Percentiles rank a stretch among this genome's conserved stretches.
phyloP scores from a whole-genome alignment of 78 protist genomes.

The Dictyostelium capitatum region DNA sequence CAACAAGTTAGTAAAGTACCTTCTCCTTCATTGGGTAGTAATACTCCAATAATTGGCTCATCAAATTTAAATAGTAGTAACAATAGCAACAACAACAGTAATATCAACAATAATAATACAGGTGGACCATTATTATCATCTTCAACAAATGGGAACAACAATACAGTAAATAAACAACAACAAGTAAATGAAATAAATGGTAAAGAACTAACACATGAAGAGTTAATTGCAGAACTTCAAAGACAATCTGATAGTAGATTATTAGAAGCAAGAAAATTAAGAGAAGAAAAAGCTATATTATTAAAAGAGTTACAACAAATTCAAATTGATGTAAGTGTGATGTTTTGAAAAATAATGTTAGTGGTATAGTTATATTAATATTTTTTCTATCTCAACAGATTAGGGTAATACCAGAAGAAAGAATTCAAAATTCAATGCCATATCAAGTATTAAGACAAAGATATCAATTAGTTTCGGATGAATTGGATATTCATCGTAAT shows the following conservation, averaged over 20 bases:
- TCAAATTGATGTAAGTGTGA: conserved; percentile 31
- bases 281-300: conserved; percentile 75
- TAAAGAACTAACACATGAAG: conserved; percentile 19
- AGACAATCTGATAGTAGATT: conserved; percentile 36
- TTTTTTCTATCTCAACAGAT: not conserved
- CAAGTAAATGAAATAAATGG: not conserved
- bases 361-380: no score
- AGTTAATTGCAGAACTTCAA: conserved; percentile 9
- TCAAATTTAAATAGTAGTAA: not conserved
- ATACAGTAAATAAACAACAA: not conserved
- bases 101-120: not conserved
- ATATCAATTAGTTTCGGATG: conserved; percentile 31
- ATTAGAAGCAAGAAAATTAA: conserved; percentile 60
- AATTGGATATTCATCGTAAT: conserved; percentile 43
- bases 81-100: not conserved
- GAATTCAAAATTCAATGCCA: conserved; percentile 44
- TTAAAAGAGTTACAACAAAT: conserved; percentile 66
- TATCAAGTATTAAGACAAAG: conserved; percentile 53
- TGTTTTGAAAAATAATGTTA: not conserved
- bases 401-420: conserved; percentile 56
- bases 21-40: conserved; percentile 25
- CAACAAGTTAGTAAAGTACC: conserved; percentile 15
- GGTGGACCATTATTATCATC: conserved; percentile 6
- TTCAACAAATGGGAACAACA: not conserved
- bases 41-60: not conserved